Evolutionary conservation across 345 rosid species (phyloP).

Genomic region (Eucalyptus guilfoylei): DNA sequence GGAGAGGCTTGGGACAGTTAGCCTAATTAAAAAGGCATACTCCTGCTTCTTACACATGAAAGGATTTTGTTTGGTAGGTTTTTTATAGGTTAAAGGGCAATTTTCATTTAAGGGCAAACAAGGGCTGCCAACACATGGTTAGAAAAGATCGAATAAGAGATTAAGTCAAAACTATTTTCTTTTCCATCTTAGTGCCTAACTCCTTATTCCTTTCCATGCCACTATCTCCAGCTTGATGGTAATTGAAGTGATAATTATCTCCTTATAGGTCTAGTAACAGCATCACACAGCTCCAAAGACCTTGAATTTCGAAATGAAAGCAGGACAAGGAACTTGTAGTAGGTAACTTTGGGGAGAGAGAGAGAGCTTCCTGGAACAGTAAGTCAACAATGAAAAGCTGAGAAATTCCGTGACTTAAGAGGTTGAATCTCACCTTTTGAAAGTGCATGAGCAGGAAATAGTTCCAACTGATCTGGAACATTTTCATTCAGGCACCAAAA

Average conservation of each 20-base stretch:
- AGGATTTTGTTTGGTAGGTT: background rate
- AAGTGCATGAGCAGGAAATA: constrained; percentile 26
- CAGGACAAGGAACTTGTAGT: background rate
- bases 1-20: background rate
- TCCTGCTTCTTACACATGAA: background rate
- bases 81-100: background rate
- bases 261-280: background rate
- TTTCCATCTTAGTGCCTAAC: background rate
- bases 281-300: background rate
- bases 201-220: background rate
- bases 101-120: background rate
- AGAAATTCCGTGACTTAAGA: background rate
- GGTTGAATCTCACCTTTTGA: constrained; percentile 25
- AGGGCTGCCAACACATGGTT: background rate
- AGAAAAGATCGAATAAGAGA: background rate
- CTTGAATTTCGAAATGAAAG: background rate
- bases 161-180: background rate
- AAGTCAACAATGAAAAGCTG: background rate
- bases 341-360: background rate
- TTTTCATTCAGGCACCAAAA: constrained; percentile 33
- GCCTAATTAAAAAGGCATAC: background rate
- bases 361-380: background rate
- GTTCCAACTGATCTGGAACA: constrained; percentile 12
- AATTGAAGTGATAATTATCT: background rate
- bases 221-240: background rate